phyloP scores from a whole-genome alignment of 306 rosid genomes.

The Abrus precatorius region DNA sequence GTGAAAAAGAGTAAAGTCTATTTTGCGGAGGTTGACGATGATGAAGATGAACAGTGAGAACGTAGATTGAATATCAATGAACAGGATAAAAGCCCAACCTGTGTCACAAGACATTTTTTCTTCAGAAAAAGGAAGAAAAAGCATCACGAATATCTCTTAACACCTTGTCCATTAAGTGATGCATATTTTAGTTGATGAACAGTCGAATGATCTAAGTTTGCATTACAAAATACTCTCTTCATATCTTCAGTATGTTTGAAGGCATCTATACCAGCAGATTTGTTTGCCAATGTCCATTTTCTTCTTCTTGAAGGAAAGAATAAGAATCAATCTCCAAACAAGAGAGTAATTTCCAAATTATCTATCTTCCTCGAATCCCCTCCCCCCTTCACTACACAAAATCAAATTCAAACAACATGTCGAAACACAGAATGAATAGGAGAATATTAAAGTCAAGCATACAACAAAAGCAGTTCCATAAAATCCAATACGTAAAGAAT shows the following conservation, averaged over 20 bases:
- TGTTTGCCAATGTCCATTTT: conserved; percentile 46
- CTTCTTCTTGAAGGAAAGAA: conserved; percentile 52
- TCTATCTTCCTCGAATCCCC: conserved; percentile 28
- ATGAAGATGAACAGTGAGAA: conserved; percentile 8
- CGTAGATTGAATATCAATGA: not conserved
- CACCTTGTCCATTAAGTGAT: not conserved
- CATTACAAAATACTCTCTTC: not conserved
- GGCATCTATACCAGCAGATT: conserved; percentile 28
- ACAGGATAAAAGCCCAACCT: not conserved
- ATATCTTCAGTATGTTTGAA: conserved; percentile 38
- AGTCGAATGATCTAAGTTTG: not conserved
- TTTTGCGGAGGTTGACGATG: not conserved
- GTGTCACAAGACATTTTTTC: not conserved
- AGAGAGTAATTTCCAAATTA: conserved; percentile 45
- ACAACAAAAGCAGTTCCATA: conserved; percentile 25
- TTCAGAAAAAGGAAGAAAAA: not conserved
- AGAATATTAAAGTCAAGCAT: conserved; percentile 11
- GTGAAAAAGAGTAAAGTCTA: not conserved
- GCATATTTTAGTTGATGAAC: not conserved
- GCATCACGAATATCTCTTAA: not conserved
- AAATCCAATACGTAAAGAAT: conserved; percentile 19
- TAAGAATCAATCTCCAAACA: conserved; percentile 40
- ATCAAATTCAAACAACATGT: conserved; percentile 28
- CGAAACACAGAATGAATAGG: conserved; percentile 22
- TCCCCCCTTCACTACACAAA: not conserved